A percentile compares a stretch with the other conserved stretches of the same genome.
Conservation (phyloP, 139 green algal species). For the Tetraselmis chui region DNA sequence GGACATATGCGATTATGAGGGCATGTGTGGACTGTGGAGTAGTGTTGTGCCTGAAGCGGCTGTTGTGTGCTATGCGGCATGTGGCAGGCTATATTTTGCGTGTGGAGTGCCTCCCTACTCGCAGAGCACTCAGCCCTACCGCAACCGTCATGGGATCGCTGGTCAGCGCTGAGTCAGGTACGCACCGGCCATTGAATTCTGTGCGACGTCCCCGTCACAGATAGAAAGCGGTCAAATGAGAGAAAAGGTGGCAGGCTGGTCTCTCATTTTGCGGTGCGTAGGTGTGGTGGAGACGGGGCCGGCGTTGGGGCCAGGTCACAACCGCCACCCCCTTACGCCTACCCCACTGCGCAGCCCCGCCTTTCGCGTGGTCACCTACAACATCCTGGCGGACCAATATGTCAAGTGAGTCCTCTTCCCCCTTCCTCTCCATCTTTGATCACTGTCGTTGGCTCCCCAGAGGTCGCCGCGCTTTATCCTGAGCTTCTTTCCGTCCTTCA, state of each 20-base stretch:
- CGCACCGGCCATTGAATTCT: background rate
- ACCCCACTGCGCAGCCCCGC: background rate
- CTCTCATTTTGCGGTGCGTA: background rate
- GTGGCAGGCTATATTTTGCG: constrained; percentile 27
- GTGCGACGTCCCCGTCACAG: too few relatives aligned
- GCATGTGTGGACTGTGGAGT: too few relatives aligned
- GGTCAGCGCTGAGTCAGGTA: background rate
- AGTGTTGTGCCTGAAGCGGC: too few relatives aligned
- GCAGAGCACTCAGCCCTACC: background rate
- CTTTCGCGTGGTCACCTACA: constrained; percentile 81
- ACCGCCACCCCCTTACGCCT: constrained; percentile 10
- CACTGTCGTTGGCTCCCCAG: too few relatives aligned
- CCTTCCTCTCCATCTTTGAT: background rate
- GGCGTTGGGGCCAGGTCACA: background rate
- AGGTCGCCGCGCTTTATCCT: too few relatives aligned
- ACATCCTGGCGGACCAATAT: constrained; percentile 91
- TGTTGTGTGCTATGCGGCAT: too few relatives aligned
- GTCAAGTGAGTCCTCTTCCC: constrained; percentile 5
- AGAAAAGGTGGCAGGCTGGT: background rate
- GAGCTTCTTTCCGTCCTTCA: too few relatives aligned
- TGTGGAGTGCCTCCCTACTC: constrained; percentile 50
- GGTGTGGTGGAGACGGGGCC: constrained; percentile 41
- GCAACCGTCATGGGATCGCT: background rate
- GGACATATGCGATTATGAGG: too few relatives aligned
- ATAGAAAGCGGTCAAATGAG: background rate